A percentile compares a stretch with the other conserved stretches of the same genome.
Evolutionary conservation across 768 basidiomycete species (phyloP).

Genomic region (Termitomyces sp.): DNA sequence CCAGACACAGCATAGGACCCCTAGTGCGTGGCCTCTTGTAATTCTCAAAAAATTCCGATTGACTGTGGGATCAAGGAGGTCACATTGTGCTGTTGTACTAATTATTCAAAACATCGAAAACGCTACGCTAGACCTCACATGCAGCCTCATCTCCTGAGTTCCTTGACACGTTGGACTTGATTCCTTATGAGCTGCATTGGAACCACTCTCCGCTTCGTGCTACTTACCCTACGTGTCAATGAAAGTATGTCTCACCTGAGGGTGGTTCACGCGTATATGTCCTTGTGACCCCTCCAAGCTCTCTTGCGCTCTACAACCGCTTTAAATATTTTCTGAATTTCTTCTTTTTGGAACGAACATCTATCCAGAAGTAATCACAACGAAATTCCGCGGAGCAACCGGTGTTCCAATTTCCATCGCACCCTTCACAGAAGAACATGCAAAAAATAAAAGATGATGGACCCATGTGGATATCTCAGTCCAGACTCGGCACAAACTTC

Average conservation of each 20-base stretch:
- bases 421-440: neutral
- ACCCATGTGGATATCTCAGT: neutral
- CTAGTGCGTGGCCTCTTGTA: conserved; percentile 3
- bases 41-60: neutral
- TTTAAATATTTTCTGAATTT: too few species aligned
- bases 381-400: neutral
- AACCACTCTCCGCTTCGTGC: neutral
- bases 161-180: neutral
- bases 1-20: conserved; percentile 13
- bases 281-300: neutral
- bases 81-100: conserved; percentile 1
- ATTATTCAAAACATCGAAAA: conserved; percentile 4
- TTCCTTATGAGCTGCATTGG: neutral
- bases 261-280: neutral
- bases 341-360: too few species aligned
- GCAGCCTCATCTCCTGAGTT: neutral
- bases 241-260: neutral
- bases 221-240: neutral
- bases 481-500: too few species aligned
- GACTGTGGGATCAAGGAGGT: conserved; percentile 5
- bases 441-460: neutral
- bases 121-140: neutral
- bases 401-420: neutral
- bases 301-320: neutral
- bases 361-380: neutral